phyloP scores from a whole-genome alignment of 1,284 basidiomycete genomes.

The Hemileia vastatrix region DNA sequence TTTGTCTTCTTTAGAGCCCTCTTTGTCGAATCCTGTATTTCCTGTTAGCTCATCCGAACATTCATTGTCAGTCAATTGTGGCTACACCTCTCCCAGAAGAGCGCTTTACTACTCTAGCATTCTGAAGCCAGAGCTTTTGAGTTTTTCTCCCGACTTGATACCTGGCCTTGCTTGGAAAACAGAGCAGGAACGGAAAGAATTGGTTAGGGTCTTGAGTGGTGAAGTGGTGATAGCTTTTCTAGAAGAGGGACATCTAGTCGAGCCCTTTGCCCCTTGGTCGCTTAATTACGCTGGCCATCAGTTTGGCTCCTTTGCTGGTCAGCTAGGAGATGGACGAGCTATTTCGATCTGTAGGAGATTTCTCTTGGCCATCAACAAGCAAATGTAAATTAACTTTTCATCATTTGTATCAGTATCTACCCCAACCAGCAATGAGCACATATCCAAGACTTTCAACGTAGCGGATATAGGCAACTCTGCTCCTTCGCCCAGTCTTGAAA shows the following conservation, averaged over 20 bases:
- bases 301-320: slow-evolving; percentile 77
- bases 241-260: slow-evolving; percentile 40
- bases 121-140: too few relatives aligned
- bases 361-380: slow-evolving; percentile 24
- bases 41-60: too few relatives aligned
- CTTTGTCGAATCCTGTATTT: too few relatives aligned
- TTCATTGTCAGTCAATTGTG: too few relatives aligned
- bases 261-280: slow-evolving; percentile 71
- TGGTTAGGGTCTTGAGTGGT: slow-evolving; percentile 67
- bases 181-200: slow-evolving; percentile 51
- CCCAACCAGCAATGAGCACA: neutral
- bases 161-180: slow-evolving; percentile 46
- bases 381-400: neutral
- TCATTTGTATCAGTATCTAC: neutral
- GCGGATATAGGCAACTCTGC: too few relatives aligned
- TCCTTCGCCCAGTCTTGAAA: slow-evolving; percentile 33
- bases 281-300: slow-evolving; percentile 56
- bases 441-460: neutral
- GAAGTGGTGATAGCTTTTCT: slow-evolving; percentile 59
- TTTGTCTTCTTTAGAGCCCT: too few relatives aligned
- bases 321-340: slow-evolving; percentile 89
- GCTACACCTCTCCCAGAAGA: too few relatives aligned
- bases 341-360: slow-evolving; percentile 50
- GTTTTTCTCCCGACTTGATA: too few relatives aligned
- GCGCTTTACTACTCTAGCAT: too few relatives aligned